Base-by-base conservation (phyloP, 306 rosid genomes). In the Prunus dulcis region DNA sequence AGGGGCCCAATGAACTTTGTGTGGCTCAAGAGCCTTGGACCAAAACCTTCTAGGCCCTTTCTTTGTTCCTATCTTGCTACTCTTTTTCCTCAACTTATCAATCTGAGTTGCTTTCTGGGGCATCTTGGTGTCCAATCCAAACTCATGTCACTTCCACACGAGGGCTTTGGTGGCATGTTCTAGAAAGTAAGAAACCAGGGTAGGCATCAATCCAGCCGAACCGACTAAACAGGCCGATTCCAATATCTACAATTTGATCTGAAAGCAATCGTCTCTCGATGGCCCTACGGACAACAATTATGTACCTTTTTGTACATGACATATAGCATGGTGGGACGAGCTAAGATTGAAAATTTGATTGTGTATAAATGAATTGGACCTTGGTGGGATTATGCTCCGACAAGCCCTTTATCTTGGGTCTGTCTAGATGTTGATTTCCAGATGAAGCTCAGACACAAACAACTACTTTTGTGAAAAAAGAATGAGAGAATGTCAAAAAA, bases 381-480 rank as follows among this genome's bases (percentile, higher is more conserved):
- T 60, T 41, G 84, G 82, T 62, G 46, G 76, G 76, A 69, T 46
- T 72, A 69, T 76, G 86, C 69, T 83, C 14, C 12, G 88, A 85
- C 84, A 82, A 72, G 43, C 67, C 69, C 32, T 51, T 76, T 69
- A 58, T 62, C 64, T 68, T 43, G 56, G 63, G 69, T 73, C 80
- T 67, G 63, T 47, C 81, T 72, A 56, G 86, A 79, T 72, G 80
- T 79, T 87, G 84, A 85, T 78, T 81, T 79, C 67, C 56, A 81
- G 78, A 81, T 61, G 63, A 67, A 71, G 78, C 65, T 18, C n/a
- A 75, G 85, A 78, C 87, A 81, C 85, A 55, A 75, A 68, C 14
- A 23, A 28, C 50, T 22, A 60, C 41, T 64, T 68, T 66, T 17
- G 43, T 22, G 5, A 22, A 30, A 27, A 69, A 55, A 13, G 30